Evolutionary conservation across 108 stramenopile species (phyloP).

Genomic region (Heterococcus sp.): DNA sequence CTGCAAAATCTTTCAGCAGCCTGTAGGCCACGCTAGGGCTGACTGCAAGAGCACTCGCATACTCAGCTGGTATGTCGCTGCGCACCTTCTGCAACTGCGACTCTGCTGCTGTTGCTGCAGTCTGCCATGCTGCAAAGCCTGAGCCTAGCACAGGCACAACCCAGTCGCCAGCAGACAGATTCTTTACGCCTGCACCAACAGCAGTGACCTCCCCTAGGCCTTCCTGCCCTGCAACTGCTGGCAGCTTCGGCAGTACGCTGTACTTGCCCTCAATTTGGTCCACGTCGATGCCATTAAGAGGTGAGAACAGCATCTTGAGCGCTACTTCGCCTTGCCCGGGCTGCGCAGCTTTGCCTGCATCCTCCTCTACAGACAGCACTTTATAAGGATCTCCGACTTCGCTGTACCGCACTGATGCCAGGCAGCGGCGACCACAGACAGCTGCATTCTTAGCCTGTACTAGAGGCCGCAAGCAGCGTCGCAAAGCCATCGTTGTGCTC

Average conservation of each 20-base stretch:
- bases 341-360: too few relatives aligned
- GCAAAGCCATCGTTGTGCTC: too few relatives aligned
- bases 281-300: too few relatives aligned
- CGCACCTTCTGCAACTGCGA: conserved; percentile 43
- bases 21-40: conserved; percentile 54
- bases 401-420: too few relatives aligned
- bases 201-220: conserved; percentile 49
- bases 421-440: too few relatives aligned
- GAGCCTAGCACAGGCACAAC: conserved; percentile 48
- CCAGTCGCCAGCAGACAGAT: conserved; percentile 48
- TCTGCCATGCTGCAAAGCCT: conserved; percentile 49
- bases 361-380: too few relatives aligned
- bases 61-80: conserved; percentile 49
- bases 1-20: conserved; percentile 49
- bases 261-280: conserved; percentile 55
- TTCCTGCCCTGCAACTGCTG: conserved; percentile 53
- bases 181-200: conserved; percentile 31
- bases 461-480: too few relatives aligned
- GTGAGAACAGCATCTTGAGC: too few relatives aligned
- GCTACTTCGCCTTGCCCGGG: too few relatives aligned
- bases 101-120: background rate
- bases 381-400: too few relatives aligned
- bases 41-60: conserved; percentile 44
- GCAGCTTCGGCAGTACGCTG: conserved; percentile 39
- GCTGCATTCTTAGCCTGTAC: too few relatives aligned